Base-by-base conservation (phyloP, 140 eudicot genomes). In the Bidens hawaiensis region DNA sequence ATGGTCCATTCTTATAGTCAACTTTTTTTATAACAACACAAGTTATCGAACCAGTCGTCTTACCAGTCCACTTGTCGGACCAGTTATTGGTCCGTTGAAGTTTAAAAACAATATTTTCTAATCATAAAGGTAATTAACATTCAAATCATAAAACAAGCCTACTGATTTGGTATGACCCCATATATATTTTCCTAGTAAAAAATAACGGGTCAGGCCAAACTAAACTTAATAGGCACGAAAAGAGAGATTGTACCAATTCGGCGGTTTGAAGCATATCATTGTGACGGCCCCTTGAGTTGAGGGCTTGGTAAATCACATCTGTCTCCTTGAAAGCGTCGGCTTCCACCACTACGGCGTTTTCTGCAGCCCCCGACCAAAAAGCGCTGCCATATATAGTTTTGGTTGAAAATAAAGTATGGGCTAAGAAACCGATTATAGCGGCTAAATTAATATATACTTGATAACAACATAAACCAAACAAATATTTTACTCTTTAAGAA, bases 261-360 rank as follows among this genome's bases (percentile, higher is more conserved):
- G 99, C 87, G 6, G 97, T 94, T 58, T 83, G 97, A 72, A 94
- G 95, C 99, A 94, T 94, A 82, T 94, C 99, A 13, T 74, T 78
- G 49, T 88, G 99, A 64, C 83, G 90, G 16, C 97, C 95, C 14
- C 59, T 70, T n/a, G 97, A 79, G 69, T 81, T 85, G 27, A 94
- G 83, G 27, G 90, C 88, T 64, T 67, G 75, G 46, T 88, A 94
- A 14, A 94, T 85, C 8, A 94, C 99, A 47, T 94, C 95, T 0
- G 80, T 80, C 77, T 94, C 97, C 71, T 94, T 94, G 56, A 94
- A 94, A 25, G 96, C 99, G 53, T 94, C 99, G 1, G 99, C 99
- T 61, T 94, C 99, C 19, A 94, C 94, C 34, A 88, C 84, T 22
- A 94, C 97, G 0, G 95, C 97, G 4, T 79, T 81, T 43, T 82